Evolutionary conservation across 1,284 basidiomycete species (phyloP).

Genomic region (Singerocomus inundabilis): DNA sequence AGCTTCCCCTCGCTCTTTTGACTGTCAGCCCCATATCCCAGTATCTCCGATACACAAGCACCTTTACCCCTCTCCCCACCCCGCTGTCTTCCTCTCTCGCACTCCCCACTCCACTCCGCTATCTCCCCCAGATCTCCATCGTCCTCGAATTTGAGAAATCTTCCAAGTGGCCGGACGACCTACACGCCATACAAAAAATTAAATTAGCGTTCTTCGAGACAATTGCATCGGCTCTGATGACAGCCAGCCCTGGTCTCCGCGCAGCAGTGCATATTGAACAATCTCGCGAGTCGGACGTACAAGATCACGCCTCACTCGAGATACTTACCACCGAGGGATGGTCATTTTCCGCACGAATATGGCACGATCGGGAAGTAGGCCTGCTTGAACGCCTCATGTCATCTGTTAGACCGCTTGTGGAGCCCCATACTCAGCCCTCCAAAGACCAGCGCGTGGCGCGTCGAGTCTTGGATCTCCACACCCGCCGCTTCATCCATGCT

Average conservation of each 20-base stretch:
- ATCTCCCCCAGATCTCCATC: slow-evolving; percentile 69
- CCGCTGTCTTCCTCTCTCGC: slow-evolving; percentile 47
- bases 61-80: slow-evolving; percentile 66
- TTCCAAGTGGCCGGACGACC: slow-evolving; percentile 93
- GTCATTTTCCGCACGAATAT: slow-evolving; percentile 83
- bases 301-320: slow-evolving; percentile 76
- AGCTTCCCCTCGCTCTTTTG: slow-evolving; percentile 79
- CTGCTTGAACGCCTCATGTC: slow-evolving; percentile 72
- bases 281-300: slow-evolving; percentile 49
- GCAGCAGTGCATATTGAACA: slow-evolving; percentile 61
- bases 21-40: slow-evolving; percentile 76
- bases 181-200: slow-evolving; percentile 90
- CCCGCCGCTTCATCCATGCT: slow-evolving; percentile 70
- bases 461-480: slow-evolving; percentile 60
- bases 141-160: slow-evolving; percentile 89
- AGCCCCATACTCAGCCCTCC: not conserved
- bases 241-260: slow-evolving; percentile 46
- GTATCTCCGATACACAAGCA: slow-evolving; percentile 79
- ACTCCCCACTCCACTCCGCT: slow-evolving; percentile 59
- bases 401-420: slow-evolving; percentile 33
- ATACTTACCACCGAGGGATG: slow-evolving; percentile 82
- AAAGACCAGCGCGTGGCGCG: slow-evolving; percentile 46
- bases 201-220: slow-evolving; percentile 92
- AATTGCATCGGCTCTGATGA: slow-evolving; percentile 64
- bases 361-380: slow-evolving; percentile 83